Base-by-base conservation (phyloP, 192 early-diverging fungal species). In the Coemansia sp. region DNA sequence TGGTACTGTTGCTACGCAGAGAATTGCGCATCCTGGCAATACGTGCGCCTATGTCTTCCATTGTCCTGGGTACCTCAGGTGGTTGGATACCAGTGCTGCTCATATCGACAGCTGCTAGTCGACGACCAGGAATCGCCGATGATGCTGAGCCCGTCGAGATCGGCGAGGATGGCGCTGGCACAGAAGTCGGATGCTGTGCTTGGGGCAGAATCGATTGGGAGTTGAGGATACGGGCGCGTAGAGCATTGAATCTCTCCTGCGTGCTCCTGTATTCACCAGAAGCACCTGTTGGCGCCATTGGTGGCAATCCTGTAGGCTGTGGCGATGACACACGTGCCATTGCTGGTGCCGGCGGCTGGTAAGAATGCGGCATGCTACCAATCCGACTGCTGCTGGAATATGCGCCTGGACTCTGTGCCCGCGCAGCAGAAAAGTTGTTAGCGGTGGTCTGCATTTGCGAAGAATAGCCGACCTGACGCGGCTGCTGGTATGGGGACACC, bases 171-270 rank as follows among this genome's bases (percentile, higher is more conserved):
- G 66, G 55, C 17, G 61, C 35, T 0, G 58, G 35, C 37, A 41
- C 45, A 33, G 61, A 20, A 8, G 51, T 18, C 28, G 66, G 52
- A 32, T 55, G 66, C 22, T 68, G 66, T 61, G 45, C 3, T 15
- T 48, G 57, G 14, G 22, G 53, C 15, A 33, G 11, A 11, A 37
- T 38, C 17, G 72, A n/a, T 28, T 55, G 61, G 36, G 18, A 65
- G 32, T 60, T 56, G 11, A 64, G 55, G 51, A 81, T 81, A n/a
- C 74, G 74, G 45, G 76, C 74, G 9, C 79, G 74, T 65, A 81
- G 33, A 0, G 60, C 61, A 9, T 34, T 52, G 6, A 81, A 61
- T 12, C 74, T 64, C 5, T 68, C 72, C 61, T 74, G 72, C 20
- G 53, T 74, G 56, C 12, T 75, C 54, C 15, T 54, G 37, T 17